phyloP scores from a whole-genome alignment of 306 rosid species.

The Prosopis cineraria region DNA sequence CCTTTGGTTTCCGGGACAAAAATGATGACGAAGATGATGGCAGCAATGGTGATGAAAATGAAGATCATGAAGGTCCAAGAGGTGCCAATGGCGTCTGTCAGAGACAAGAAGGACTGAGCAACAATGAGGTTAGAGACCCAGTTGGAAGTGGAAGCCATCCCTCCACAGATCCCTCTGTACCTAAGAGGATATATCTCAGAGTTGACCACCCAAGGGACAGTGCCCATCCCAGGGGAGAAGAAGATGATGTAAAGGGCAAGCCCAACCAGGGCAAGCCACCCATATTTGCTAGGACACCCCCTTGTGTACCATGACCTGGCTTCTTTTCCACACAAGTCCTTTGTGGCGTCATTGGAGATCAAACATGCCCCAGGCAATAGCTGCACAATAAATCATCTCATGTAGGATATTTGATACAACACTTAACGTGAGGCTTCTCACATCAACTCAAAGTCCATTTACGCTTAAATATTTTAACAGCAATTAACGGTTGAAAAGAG shows the following conservation, averaged over 20 bases:
- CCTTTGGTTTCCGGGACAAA: constrained; percentile 67
- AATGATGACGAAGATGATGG: constrained; percentile 54
- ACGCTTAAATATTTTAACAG: no score
- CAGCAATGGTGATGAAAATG: constrained; percentile 47
- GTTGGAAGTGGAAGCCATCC: constrained; percentile 69
- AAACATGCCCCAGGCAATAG: constrained; percentile 62
- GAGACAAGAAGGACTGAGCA: constrained; percentile 55
- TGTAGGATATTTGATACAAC: no score
- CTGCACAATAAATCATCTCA: constrained; percentile 34
- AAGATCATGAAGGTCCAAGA: constrained; percentile 61
- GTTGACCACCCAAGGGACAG: constrained; percentile 73
- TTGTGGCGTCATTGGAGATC: constrained; percentile 44
- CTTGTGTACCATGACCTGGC: constrained; percentile 59
- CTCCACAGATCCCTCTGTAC: constrained; percentile 63
- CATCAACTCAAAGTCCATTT: no score
- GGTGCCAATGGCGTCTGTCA: constrained; percentile 57
- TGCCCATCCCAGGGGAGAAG: constrained; percentile 79
- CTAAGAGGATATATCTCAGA: constrained; percentile 71
- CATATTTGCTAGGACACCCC: constrained; percentile 65
- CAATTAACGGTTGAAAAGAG: not conserved
- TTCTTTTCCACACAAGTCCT: constrained; percentile 34
- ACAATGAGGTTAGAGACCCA: constrained; percentile 65
- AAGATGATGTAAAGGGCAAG: constrained; percentile 55
- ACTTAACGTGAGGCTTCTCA: no score
- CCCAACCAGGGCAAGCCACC: constrained; percentile 54